phyloP scores from a whole-genome alignment of 768 basidiomycete genomes.

The Boletus reticuloceps region DNA sequence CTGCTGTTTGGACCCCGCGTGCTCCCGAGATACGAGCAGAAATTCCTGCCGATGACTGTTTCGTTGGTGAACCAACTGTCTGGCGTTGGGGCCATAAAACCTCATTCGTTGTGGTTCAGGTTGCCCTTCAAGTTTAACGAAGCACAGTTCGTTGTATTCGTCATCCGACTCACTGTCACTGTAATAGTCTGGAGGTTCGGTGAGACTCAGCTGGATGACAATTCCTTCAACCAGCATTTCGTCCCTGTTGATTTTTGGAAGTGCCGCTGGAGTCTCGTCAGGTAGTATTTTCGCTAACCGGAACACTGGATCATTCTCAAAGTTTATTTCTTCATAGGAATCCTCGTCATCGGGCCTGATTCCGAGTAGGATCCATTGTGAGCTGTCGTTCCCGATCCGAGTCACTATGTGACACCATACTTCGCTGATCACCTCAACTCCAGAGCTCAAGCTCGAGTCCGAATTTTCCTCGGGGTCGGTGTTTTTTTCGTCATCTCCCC shows the following conservation, averaged over 20 bases:
- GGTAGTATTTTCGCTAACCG: neutral
- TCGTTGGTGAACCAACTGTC: neutral
- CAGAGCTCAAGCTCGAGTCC: neutral
- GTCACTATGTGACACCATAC: neutral
- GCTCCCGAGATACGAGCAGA: slow-evolving; percentile 1
- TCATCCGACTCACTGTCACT: slow-evolving; percentile 1
- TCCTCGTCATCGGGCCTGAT: neutral
- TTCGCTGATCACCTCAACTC: neutral
- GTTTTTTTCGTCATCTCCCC: neutral
- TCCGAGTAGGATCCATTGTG: neutral
- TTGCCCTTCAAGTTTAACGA: neutral
- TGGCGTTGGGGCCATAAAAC: neutral
- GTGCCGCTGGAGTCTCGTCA: neutral
- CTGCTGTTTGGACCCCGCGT: no score
- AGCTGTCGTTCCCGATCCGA: neutral
- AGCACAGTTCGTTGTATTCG: neutral
- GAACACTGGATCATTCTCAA: neutral
- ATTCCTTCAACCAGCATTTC: slow-evolving; percentile 10
- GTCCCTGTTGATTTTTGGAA: neutral
- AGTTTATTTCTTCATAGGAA: neutral
- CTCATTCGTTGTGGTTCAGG: neutral
- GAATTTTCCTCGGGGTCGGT: neutral
- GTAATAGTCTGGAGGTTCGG: neutral
- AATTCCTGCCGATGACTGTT: neutral
- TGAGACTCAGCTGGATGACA: neutral